Evolutionary conservation across 768 basidiomycete species (phyloP).

Genomic region (Holtermannia corniformis): DNA sequence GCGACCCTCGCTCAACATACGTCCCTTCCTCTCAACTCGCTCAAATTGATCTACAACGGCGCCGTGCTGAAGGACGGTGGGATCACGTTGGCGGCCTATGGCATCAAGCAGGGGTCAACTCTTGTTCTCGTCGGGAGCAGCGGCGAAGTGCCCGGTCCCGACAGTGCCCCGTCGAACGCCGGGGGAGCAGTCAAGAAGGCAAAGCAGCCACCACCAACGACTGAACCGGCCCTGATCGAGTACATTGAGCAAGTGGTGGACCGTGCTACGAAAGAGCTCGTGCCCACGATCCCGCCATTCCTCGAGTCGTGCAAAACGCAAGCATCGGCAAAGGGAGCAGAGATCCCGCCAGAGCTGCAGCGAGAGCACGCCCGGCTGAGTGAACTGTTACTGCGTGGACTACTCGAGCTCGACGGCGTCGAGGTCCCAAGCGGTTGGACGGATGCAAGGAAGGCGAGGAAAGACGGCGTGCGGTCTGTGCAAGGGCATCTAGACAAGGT

Average conservation of each 20-base stretch:
- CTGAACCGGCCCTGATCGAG: slow-evolving; percentile 23
- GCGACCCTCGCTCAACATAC: slow-evolving; percentile 61
- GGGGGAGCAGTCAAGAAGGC: slow-evolving; percentile 17
- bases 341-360: slow-evolving; percentile 36
- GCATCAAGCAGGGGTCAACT: slow-evolving; percentile 57
- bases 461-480: slow-evolving; percentile 75
- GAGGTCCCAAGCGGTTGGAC: slow-evolving; percentile 64
- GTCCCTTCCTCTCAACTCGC: slow-evolving; percentile 56
- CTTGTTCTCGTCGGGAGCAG: slow-evolving; percentile 60
- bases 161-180: slow-evolving; percentile 5
- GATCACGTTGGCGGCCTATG: slow-evolving; percentile 65
- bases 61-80: slow-evolving; percentile 75
- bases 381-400: slow-evolving; percentile 75
- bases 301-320: slow-evolving; percentile 18
- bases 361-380: slow-evolving; percentile 55
- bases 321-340: slow-evolving; percentile 19
- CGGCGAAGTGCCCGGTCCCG: slow-evolving; percentile 24
- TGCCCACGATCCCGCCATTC: slow-evolving; percentile 21
- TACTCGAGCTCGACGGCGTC: slow-evolving; percentile 78
- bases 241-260: slow-evolving; percentile 20
- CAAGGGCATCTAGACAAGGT: slow-evolving; percentile 71
- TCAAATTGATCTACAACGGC: slow-evolving; percentile 83
- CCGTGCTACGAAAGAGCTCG: slow-evolving; percentile 14
- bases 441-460: slow-evolving; percentile 67
- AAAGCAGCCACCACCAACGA: slow-evolving; percentile 23